A percentile compares a stretch with the other conserved stretches of the same genome.
Conservation (phyloP, 345 rosid species). For the Eucalyptus marginata region DNA sequence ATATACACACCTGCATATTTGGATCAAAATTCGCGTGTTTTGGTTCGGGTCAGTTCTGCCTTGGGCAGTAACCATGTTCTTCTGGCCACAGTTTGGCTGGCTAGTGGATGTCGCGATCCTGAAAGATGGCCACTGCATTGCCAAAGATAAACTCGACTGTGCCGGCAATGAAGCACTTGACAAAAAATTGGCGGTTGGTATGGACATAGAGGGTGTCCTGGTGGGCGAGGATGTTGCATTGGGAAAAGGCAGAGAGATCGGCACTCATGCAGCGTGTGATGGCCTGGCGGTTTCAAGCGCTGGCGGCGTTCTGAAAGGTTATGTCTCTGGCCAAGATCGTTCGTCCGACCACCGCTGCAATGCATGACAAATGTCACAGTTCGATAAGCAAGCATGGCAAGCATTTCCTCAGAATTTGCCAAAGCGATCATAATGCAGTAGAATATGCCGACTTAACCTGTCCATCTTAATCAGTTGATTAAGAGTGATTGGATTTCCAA, state of each 20-base stretch:
- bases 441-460: neutral
- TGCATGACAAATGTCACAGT: neutral
- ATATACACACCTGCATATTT: slow-evolving; percentile 15
- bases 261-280: slow-evolving; percentile 49
- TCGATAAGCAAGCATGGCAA: neutral
- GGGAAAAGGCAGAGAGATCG: slow-evolving; percentile 65
- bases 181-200: slow-evolving; percentile 44
- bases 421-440: too few relatives aligned
- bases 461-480: neutral
- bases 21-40: slow-evolving; percentile 78
- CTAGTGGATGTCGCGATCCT: slow-evolving; percentile 79
- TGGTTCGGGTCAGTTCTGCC: slow-evolving; percentile 79
- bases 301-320: slow-evolving; percentile 72
- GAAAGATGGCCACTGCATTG: neutral
- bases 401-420: too few relatives aligned
- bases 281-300: slow-evolving; percentile 28
- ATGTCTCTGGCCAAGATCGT: slow-evolving; percentile 59
- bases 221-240: slow-evolving; percentile 56
- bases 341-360: slow-evolving; percentile 59
- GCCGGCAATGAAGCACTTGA: slow-evolving; percentile 50
- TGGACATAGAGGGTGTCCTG: slow-evolving; percentile 49
- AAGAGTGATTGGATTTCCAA: neutral
- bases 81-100: slow-evolving; percentile 64
- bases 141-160: slow-evolving; percentile 62
- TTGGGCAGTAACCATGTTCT: slow-evolving; percentile 91